These are phyloP conservation scores for Suillus subluteus DNA, from an alignment of 768 basidiomycete genomes.

Conservation along the genomic window DNA sequence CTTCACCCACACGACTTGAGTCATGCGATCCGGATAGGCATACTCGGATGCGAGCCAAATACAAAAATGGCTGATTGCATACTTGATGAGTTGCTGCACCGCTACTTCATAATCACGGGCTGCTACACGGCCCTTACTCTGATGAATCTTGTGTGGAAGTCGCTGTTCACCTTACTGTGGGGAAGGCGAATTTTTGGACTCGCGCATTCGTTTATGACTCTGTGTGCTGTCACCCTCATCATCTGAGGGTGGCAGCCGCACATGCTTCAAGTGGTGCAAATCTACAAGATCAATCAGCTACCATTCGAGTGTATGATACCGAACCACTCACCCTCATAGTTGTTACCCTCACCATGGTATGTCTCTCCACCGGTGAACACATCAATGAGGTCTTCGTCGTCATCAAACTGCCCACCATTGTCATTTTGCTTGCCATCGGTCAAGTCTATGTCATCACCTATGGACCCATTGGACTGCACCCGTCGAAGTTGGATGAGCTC, in stretches of 20 bases:
- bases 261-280: not conserved
- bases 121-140: slow-evolving; percentile 7
- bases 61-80: too few species aligned
- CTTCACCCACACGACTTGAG: too few species aligned
- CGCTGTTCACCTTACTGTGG: not conserved
- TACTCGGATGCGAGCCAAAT: too few species aligned
- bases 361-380: not conserved
- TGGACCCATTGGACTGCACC: not conserved
- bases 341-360: not conserved
- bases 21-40: too few species aligned
- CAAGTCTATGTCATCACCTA: too few species aligned
- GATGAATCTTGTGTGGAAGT: slow-evolving; percentile 6
- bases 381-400: not conserved
- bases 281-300: not conserved
- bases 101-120: slow-evolving; percentile 4
- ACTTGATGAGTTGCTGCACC: not conserved
- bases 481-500: slow-evolving; percentile 1
- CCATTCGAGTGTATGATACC: too few species aligned
- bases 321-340: not conserved
- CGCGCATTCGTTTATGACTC: not conserved
- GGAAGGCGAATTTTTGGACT: not conserved
- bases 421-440: not conserved
- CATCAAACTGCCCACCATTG: not conserved
- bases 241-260: not conserved
- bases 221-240: not conserved